Evolutionary conservation across 2,329 filamentous ascomycete genomes (phyloP).

Genomic region (Eutypella sp.): DNA sequence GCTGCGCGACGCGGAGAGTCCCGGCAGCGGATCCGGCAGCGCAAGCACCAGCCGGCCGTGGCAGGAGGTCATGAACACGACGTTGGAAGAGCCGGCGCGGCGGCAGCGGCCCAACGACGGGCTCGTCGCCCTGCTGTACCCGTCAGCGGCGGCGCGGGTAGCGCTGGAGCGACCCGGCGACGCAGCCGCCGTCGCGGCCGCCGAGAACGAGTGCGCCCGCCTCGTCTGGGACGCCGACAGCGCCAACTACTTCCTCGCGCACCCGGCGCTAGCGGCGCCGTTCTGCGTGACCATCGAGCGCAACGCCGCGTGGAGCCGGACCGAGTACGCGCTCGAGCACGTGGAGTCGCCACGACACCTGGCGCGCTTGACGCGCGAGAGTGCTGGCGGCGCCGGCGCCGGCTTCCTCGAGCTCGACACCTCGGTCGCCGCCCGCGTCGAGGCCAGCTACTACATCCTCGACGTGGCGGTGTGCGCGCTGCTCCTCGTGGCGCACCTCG

Average conservation of each 20-base stretch:
- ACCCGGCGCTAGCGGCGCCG: constrained; percentile 57
- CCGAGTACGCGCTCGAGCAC: constrained; percentile 62
- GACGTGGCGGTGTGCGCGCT: constrained; percentile 59
- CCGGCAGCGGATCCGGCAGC: constrained; percentile 15
- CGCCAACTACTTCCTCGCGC: constrained; percentile 55
- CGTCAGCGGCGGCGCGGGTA: constrained; percentile 57
- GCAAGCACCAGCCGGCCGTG: constrained; percentile 39
- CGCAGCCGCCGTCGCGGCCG: constrained; percentile 53
- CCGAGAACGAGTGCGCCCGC: constrained; percentile 63
- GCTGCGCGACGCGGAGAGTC: constrained; percentile 25
- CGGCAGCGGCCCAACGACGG: constrained; percentile 54
- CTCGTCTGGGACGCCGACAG: constrained; percentile 67
- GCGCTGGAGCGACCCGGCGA: constrained; percentile 58
- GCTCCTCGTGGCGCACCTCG: constrained; percentile 52
- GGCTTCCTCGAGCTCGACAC: constrained; percentile 61
- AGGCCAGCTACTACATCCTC: constrained; percentile 52
- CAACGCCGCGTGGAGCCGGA: constrained; percentile 53
- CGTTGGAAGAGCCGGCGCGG: constrained; percentile 50
- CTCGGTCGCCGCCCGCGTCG: constrained; percentile 52
- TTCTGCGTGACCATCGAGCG: constrained; percentile 58
- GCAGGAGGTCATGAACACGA: constrained; percentile 54
- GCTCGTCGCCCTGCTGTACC: constrained; percentile 64
- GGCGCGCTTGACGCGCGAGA: constrained; percentile 55
- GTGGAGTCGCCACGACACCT: constrained; percentile 57
- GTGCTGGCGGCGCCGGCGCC: constrained; percentile 41